These are phyloP conservation scores for Phytophthora pinifolia DNA, from an alignment of 352 stramenopile genomes.

Conservation along the genomic window DNA sequence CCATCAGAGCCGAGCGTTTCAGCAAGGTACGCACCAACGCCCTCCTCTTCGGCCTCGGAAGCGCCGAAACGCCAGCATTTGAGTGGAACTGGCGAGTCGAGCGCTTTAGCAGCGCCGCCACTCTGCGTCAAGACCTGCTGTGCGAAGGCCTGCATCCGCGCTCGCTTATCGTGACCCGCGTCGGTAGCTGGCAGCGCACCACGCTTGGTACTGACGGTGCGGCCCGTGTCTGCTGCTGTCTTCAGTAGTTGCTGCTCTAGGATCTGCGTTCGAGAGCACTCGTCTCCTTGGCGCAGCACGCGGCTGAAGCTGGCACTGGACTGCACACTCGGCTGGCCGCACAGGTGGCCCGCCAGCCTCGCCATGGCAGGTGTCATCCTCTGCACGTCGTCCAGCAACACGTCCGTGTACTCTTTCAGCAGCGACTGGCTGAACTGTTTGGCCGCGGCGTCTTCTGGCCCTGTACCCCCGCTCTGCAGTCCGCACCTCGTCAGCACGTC, in stretches of 20 bases:
- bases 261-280: slow-evolving; percentile 35
- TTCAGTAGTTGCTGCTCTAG: slow-evolving; percentile 40
- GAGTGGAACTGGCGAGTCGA: slow-evolving; percentile 14
- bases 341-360: slow-evolving; percentile 43
- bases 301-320: slow-evolving; percentile 63
- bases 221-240: slow-evolving; percentile 4
- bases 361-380: slow-evolving; percentile 70
- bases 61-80: slow-evolving; percentile 27
- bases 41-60: slow-evolving; percentile 25
- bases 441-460: background rate
- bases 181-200: background rate
- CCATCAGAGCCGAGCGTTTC: slow-evolving; percentile 6
- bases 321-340: slow-evolving; percentile 36
- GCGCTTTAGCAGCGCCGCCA: background rate
- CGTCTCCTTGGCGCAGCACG: slow-evolving; percentile 29
- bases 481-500: slow-evolving; percentile 42
- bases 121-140: slow-evolving; percentile 21
- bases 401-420: slow-evolving; percentile 51
- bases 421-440: slow-evolving; percentile 41
- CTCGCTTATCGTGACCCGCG: slow-evolving; percentile 5
- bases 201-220: slow-evolving; percentile 7
- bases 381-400: slow-evolving; percentile 74
- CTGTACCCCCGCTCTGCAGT: slow-evolving; percentile 1
- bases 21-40: slow-evolving; percentile 24
- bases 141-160: slow-evolving; percentile 27